Base-by-base conservation (phyloP, 192 early-diverging fungal species). In the Umbelopsis sp. region DNA sequence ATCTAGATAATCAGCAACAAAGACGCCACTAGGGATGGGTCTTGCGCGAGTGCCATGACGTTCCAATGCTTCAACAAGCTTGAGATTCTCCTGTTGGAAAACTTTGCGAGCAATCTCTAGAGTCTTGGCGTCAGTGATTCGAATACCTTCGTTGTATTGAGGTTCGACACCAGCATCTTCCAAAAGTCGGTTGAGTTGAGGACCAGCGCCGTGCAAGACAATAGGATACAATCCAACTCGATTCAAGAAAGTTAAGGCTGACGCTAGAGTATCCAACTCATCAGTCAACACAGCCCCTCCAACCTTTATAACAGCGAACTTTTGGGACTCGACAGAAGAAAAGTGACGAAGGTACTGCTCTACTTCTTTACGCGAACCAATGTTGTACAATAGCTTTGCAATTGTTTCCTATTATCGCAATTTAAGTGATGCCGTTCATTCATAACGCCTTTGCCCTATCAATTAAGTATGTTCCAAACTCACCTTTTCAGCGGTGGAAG, bases 291-390 rank as follows among this genome's bases (percentile, higher is more conserved):
- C 93, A 2, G 94, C 94, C 3, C 96, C 95, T 67, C 94, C 95
- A 25, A 99, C 97, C 81, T 99, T 99, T 87, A 99, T 97, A 44
- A 99, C 96, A 9, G 98, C 98, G 84, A 99, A 99, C 85, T 98
- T 97, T 87, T 99, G 98, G 24, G 94, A 95, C 81, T 98, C 96
- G 51, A 98, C 98, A 0, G 94, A 95, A 1, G 95, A 94, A 78
- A 99, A 99, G 74, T 96, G 95, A 36, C 93, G 89, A 66, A 99
- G 88, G 71, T 99, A 99, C 86, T 97, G 96, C 78, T 99, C 96
- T 22, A 98, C 97, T 75, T 99, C 98, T 83, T 96, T 97, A 78
- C 95, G 95, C 12, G 96, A 98, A 41, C 97, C 98, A 82, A 99
- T 98, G 81, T 98, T 99, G 86, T 99, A 98, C 32, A 99, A 85